Conservation (phyloP, 2,329 filamentous ascomycete genomes). For the Ophiostoma perfectum region DNA sequence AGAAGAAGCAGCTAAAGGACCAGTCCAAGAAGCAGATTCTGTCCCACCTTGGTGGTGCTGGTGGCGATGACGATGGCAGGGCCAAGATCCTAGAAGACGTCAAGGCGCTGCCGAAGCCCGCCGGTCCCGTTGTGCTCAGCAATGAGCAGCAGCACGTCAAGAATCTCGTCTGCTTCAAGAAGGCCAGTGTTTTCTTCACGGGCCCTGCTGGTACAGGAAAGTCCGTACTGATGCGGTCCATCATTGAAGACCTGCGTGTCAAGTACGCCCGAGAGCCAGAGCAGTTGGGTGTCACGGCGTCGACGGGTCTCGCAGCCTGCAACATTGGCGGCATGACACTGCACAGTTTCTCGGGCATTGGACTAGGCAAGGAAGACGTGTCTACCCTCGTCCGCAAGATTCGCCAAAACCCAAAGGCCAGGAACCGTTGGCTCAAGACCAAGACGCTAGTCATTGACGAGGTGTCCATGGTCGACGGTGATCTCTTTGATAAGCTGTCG, state of each 20-base stretch:
- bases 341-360: conserved; percentile 94
- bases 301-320: conserved; percentile 90
- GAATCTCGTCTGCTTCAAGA: conserved; percentile 71
- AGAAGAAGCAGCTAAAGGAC: conserved; percentile 67
- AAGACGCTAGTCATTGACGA: conserved; percentile 90
- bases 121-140: conserved; percentile 63
- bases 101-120: conserved; percentile 26
- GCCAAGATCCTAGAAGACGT: conserved; percentile 1
- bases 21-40: conserved; percentile 44
- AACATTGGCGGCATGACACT: conserved; percentile 94
- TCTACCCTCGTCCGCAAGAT: conserved; percentile 83
- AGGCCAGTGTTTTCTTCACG: conserved; percentile 93
- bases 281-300: conserved; percentile 86
- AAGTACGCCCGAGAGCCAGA: conserved; percentile 75
- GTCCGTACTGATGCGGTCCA: conserved; percentile 88
- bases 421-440: conserved; percentile 79
- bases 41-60: neutral
- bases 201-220: conserved; percentile 96
- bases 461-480: conserved; percentile 96
- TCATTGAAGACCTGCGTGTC: conserved; percentile 72
- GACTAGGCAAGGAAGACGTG: conserved; percentile 83
- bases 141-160: conserved; percentile 81
- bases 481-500: conserved; percentile 93
- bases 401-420: conserved; percentile 79
- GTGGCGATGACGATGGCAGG: conserved; percentile 27